Evolutionary conservation across 2,329 filamentous ascomycete genomes (phyloP), one percentile per base, ranked within the genome.

Genomic region (Ascochyta rabiei): DNA sequence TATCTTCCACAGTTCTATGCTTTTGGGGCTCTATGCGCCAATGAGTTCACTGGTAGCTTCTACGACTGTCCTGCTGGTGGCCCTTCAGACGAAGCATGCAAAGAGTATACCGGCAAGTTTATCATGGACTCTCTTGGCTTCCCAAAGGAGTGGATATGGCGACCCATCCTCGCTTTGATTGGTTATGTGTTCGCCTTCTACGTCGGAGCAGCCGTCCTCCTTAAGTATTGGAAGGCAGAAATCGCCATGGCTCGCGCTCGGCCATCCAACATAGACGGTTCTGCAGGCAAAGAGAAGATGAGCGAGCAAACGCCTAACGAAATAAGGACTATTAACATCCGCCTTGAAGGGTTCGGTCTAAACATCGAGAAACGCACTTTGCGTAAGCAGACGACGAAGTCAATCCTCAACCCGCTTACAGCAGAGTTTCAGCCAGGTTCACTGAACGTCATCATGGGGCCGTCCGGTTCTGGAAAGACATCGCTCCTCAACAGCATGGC

Each of bases 381-480:
- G 0, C 74, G 77, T 1, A 83, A 84, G 8, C 81, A 80, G 63
- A 85, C 66, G 16, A 70, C 67, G 1, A 72, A 73, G 62, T 64
- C 73, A 0, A 91, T 93, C 10, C 75, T 93, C 13, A 82, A 87
- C 49, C 87, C 88, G 0, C 80, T 92, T 12, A 86, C 81, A 1
- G 79, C 88, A 0, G 84, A 82, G 0, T 92, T 93, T 61, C 80
- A 84, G 41, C 83, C 89, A 0, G 88, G 89, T 0, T 78, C 83
- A 13, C 69, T 93, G 13, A 92, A 92, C 59, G 82, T 91, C 21
- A 89, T 93, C 60, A 91, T 92, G 89, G 89, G 89, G 0, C 89
- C 89, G 0, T 91, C 88, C 0, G 89, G 89, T 0, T 88, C 85
- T 40, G 89, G 89, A 1, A 93, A 93, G 71, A 91, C 89, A 0